phyloP scores from a whole-genome alignment of 495 filamentous ascomycete species.

The Hypoxylon rickii region DNA sequence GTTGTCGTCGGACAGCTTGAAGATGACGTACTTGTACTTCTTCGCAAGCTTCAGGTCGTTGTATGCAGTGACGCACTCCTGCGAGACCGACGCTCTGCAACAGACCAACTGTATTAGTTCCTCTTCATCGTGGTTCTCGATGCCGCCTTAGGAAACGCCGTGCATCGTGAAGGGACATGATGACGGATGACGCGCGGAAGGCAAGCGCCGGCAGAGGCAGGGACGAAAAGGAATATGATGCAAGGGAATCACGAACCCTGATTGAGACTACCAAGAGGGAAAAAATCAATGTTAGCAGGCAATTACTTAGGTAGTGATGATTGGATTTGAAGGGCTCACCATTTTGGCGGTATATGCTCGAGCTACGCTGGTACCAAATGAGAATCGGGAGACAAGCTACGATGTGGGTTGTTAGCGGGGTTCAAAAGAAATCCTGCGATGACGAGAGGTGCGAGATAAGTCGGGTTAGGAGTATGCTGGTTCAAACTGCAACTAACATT shows the following conservation, averaged over 20 bases:
- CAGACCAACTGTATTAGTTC: conserved; percentile 34
- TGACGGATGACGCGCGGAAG: conserved; percentile 22
- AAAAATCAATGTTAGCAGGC: conserved; percentile 14
- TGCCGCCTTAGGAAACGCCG: conserved; percentile 16
- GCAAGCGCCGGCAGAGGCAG: conserved; percentile 18
- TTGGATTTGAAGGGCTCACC: conserved; percentile 29
- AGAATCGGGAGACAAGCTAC: conserved; percentile 29
- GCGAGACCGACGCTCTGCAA: conserved; percentile 72
- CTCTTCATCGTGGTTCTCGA: conserved; percentile 4
- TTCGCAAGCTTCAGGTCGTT: conserved; percentile 91
- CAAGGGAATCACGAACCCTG: conserved; percentile 60
- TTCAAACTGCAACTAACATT: conserved; percentile 29
- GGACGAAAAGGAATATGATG: conserved; percentile 16
- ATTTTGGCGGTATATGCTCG: conserved; percentile 31
- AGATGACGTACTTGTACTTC: conserved; percentile 93
- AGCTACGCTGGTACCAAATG: conserved; percentile 34
- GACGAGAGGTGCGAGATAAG: background rate
- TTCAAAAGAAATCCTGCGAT: conserved; percentile 11
- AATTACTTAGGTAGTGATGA: conserved; percentile 20
- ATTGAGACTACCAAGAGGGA: conserved; percentile 66
- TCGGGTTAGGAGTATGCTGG: background rate
- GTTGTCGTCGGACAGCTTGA: conserved; percentile 93
- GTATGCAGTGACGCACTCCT: conserved; percentile 81
- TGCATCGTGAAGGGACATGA: conserved; percentile 22
- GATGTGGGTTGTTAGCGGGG: conserved; percentile 36